Evolutionary conservation across 306 rosid species (phyloP), one percentile per base, ranked within the genome.

Genomic region (Abrus pulchellus): DNA sequence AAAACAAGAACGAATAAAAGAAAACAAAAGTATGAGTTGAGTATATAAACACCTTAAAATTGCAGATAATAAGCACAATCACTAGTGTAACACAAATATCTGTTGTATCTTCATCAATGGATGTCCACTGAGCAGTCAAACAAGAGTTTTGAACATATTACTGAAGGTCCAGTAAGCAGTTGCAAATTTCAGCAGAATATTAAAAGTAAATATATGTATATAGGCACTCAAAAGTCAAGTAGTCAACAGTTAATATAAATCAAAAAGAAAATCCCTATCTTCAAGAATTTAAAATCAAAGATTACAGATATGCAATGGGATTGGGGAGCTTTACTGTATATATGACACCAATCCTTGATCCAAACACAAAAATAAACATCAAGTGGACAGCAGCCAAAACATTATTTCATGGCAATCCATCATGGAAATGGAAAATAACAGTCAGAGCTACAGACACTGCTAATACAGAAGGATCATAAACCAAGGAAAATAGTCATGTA

Each of bases 1-100:
- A 44, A 69, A 81, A 76, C 74, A 86, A 73, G 61, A 87, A 66
- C 28, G 6, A 66, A 84, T 47, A 68, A 8, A 11, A 28, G 76
- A 34, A 52, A 81, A 75, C 30, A 68, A 32, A 69, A 36, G 62
- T 50, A 45, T 38, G 62, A 34, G 3, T 29, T 80, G 60, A 32
- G 74, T 63, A 68, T 68, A 65, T 54, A 62, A 41, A 75, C 70
- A 65, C 62, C 38, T 63, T 44, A 40, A 77, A 78, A 55, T 72
- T 78, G 72, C 56, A 61, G 33, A 71, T 41, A 68, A 82, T 43
- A 81, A 40, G 71, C 63, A 38, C 57, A 49, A 30, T 72, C 49
- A 28, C 68, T 47, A 29, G 30, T 36, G 28, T 12, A 47, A 66
- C 66, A 41, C 80, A 75, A 66, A 74, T 55, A 56, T 45, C 81